Evolutionary conservation across 495 filamentous ascomycete species (phyloP).

Genomic region (Aspergillus steynii): DNA sequence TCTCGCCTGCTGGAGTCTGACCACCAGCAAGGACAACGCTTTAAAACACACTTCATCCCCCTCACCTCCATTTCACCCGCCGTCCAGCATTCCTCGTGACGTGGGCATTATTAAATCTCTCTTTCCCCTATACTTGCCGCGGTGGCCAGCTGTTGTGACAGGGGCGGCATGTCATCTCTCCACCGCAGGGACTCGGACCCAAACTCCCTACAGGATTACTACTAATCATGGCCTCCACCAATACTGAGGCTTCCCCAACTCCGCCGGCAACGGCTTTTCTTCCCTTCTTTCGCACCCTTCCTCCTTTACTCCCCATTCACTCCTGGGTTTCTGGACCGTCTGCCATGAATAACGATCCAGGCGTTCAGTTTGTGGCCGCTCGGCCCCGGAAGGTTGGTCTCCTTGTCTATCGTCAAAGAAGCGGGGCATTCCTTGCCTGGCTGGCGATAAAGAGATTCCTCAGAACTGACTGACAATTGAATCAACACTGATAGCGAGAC

Average conservation of each 20-base stretch:
- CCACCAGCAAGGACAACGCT: background rate
- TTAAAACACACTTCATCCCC: background rate
- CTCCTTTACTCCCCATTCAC: background rate
- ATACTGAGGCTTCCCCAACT: constrained; percentile 7
- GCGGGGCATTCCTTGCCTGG: constrained; percentile 24
- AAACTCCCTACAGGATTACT: background rate
- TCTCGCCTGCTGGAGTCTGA: background rate
- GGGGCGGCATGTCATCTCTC: constrained; percentile 2
- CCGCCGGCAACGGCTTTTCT: constrained; percentile 6
- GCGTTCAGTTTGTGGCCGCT: constrained; percentile 40
- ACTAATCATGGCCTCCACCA: constrained; percentile 16
- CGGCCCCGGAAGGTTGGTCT: constrained; percentile 44
- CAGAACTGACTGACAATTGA: constrained; percentile 8
- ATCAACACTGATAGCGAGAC: constrained; percentile 30
- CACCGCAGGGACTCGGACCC: constrained; percentile 10
- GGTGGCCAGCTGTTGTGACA: constrained; percentile 1
- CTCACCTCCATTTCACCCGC: background rate
- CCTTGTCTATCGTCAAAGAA: constrained; percentile 7
- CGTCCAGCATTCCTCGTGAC: no score
- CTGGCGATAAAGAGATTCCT: background rate
- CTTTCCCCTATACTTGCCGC: background rate
- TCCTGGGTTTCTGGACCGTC: constrained; percentile 1
- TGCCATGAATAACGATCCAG: constrained; percentile 39
- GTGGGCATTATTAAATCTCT: background rate
- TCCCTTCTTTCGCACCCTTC: constrained; percentile 1